Conservation (phyloP, 2,329 filamentous ascomycete species). For the Phoma sp. region DNA sequence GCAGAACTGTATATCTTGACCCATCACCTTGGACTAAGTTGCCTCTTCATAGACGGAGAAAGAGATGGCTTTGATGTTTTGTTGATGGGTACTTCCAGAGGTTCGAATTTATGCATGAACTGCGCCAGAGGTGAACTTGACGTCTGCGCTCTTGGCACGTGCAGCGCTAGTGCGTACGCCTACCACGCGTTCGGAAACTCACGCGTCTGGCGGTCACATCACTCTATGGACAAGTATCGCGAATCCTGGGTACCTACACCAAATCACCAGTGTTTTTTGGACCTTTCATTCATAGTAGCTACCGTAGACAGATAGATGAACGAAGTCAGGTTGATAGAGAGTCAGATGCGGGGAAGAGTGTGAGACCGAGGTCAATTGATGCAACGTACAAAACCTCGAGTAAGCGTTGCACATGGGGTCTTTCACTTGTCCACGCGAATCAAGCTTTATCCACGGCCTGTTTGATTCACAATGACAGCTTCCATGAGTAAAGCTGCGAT, state of each 20-base stretch:
- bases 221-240: background rate
- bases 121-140: background rate
- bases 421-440: background rate
- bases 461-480: background rate
- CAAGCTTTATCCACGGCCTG: background rate
- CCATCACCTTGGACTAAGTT: no score
- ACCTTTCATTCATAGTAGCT: background rate
- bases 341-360: constrained; percentile 8
- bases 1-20: no score
- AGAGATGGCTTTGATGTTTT: background rate
- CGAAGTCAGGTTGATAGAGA: background rate
- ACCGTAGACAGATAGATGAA: background rate
- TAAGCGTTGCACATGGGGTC: background rate
- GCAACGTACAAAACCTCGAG: background rate
- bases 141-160: background rate
- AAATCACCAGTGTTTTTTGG: no score
- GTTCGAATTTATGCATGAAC: background rate
- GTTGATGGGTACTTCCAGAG: background rate
- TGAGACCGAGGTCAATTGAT: constrained; percentile 6
- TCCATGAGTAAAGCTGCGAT: background rate
- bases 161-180: background rate
- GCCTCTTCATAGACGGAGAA: background rate
- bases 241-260: background rate
- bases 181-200: no score
- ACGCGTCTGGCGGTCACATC: background rate